Evolutionary conservation across 2,329 filamentous ascomycete species (phyloP), one percentile per base, ranked within the genome.

Genomic region (Trematosphaeria pertusa): DNA sequence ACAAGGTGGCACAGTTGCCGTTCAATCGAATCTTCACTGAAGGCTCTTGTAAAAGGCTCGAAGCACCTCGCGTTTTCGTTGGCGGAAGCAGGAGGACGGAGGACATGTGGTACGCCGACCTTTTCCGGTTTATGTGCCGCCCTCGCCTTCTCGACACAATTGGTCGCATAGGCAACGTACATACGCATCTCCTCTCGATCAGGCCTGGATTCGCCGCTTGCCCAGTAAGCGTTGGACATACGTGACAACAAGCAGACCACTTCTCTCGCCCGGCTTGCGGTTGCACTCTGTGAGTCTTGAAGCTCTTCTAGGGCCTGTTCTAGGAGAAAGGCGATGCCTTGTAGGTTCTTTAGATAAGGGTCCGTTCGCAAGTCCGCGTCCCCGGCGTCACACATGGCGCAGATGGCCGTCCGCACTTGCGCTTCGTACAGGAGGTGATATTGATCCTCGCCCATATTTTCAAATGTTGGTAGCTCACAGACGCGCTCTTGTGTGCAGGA

Each of bases 1-100:
- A 15, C 14, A 11, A n/a, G n/a, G 15, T 34, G 30, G 2, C 21
- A 18, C 2, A 54, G 30, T 28, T 53, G 53, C 14, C 50, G 15
- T 8, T 38, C 21, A 18, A 49, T 50, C 2, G 43, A 46, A 7
- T 53, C 50, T 34, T 52, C 47, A 31, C 48, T 52, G 36, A 46
- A 50, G 26, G 4, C 5, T 15, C 15, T n/a, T 19, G 9, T 38
- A 8, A 21, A 6, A 20, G 19, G 3, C 22, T 28, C 24, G 8
- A 7, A 28, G n/a, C n/a, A n/a, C n/a, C 24, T 28, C 17, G 6
- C 10, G 14, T 21, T 11, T 24, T 24, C 7, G 18, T 17, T 15
- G 9, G 11, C 2, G 8, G 15, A 10, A 28, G 19, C 14, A n/a
- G 15, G 12, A 11, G 2, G 22, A 15, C 20, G 21, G 15, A 21